Conservation (phyloP, 2,329 filamentous ascomycete genomes). For the Penicillium crustosum region DNA sequence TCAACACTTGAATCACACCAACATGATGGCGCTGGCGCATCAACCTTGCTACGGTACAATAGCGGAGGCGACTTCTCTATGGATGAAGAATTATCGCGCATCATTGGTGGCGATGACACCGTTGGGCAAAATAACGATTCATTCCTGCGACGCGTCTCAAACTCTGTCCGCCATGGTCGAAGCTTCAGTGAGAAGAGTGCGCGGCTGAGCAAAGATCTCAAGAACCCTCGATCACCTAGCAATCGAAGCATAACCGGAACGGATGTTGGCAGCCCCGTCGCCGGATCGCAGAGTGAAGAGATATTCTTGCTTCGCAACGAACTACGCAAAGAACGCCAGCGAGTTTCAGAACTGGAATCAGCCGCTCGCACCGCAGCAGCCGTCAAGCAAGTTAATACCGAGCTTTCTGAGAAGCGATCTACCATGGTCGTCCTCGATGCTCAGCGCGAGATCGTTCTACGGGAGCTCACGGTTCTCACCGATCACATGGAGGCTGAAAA, state of each 20-base stretch:
- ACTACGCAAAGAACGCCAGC: constrained; percentile 77
- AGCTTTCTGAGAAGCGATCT: constrained; percentile 87
- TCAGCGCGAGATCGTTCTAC: constrained; percentile 91
- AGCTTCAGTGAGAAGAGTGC: constrained; percentile 72
- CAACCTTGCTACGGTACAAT: constrained; percentile 70
- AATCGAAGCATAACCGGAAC: constrained; percentile 49
- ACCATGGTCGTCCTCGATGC: constrained; percentile 93
- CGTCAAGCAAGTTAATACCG: constrained; percentile 78
- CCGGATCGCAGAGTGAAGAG: constrained; percentile 62
- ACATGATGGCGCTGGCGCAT: constrained; percentile 56
- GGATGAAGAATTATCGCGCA: constrained; percentile 93
- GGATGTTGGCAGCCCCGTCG: constrained; percentile 72
- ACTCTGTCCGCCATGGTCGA: constrained; percentile 88
- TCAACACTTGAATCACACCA: constrained; percentile 38
- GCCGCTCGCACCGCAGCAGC: constrained; percentile 59
- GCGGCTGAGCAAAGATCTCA: constrained; percentile 60
- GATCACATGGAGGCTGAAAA: constrained; percentile 87
- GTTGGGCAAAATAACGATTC: constrained; percentile 61
- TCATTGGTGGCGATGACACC: constrained; percentile 71
- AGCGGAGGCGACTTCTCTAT: constrained; percentile 83
- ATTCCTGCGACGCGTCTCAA: constrained; percentile 84
- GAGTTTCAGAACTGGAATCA: constrained; percentile 74
- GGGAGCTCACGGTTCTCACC: constrained; percentile 83
- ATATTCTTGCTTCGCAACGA: constrained; percentile 66
- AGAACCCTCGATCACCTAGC: constrained; percentile 70